Base-by-base conservation (phyloP, 208 protist genomes). In the Giardia duodenalis region DNA sequence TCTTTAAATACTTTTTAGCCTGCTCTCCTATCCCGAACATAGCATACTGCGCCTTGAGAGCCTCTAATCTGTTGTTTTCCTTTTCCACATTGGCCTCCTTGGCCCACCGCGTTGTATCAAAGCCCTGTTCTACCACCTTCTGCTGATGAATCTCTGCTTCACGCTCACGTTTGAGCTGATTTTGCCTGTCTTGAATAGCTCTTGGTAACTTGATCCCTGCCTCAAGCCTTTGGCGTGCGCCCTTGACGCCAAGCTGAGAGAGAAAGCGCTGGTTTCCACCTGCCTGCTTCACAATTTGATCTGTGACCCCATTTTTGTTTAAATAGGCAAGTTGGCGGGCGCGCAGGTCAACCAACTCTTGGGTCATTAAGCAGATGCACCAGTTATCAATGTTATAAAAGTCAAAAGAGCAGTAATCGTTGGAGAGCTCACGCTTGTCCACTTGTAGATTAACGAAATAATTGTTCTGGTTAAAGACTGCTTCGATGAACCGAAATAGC, bases 371-470 rank as follows among this genome's bases (percentile, higher is more conserved):
- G 47, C 76, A 57, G 47, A 93, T 45, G 44, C 44, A 44, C 76
- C 67, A 87, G 4, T 2, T 44, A 46, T 93, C 30, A 19, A 47
- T 43, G 1, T 10, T 67, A 0, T 43, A 67, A 0, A 93, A 67
- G 47, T 90, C 22, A 2, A 44, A 93, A 43, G 0, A 2, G 0
- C 45, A 47, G 57, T 76, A 39, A 30, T 76, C 57, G 1, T 39
- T 45, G 0, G 0, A 30, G 30, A 95, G 94, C 1, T 76, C 45
- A 0, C 76, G 67, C 10, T 76, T 10, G 46, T 88, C 90, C 0
- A 39, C 94, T 43, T 93, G 92, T 88, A 98, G 94, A 67, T 97
- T 97, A 0, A 97, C 95, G 48, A 95, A 97, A 90, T 97, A 97
- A 92, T 97, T 96, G 46, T 94, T 93, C 45, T 97, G 92, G 92